Evolutionary conservation across 768 basidiomycete species (phyloP).

Genomic region (Serendipita sp.): DNA sequence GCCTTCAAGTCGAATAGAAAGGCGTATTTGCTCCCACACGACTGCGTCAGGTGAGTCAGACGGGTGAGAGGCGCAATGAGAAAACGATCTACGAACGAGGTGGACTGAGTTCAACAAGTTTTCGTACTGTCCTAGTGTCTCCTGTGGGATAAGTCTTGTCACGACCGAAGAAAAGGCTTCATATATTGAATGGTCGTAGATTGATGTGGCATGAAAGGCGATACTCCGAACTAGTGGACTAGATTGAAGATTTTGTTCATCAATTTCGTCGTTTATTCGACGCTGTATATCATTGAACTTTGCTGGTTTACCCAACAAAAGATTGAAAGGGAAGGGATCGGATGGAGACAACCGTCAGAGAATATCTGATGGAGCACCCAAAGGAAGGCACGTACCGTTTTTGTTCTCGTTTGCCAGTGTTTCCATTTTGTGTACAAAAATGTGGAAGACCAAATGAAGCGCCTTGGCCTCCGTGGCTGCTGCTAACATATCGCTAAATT

Average conservation of each 20-base stretch:
- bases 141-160: background rate
- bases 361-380: background rate
- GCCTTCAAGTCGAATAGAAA: conserved; percentile 1
- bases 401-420: conserved; percentile 2
- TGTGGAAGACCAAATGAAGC: background rate
- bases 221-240: background rate
- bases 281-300: conserved; percentile 1
- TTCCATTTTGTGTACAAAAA: conserved; percentile 5
- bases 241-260: background rate
- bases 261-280: background rate
- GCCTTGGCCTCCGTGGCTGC: background rate
- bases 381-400: background rate
- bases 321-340: background rate
- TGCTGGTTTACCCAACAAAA: background rate
- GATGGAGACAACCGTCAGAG: too few relatives aligned
- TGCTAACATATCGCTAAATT: background rate
- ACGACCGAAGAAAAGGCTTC: background rate
- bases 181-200: conserved; percentile 2
- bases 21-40: background rate
- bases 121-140: conserved; percentile 4
- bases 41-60: background rate
- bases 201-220: background rate
- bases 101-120: conserved; percentile 1
- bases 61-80: background rate
- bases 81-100: background rate